Conservation (phyloP, 2,329 filamentous ascomycete genomes). For the Epichloe coenophiala region DNA sequence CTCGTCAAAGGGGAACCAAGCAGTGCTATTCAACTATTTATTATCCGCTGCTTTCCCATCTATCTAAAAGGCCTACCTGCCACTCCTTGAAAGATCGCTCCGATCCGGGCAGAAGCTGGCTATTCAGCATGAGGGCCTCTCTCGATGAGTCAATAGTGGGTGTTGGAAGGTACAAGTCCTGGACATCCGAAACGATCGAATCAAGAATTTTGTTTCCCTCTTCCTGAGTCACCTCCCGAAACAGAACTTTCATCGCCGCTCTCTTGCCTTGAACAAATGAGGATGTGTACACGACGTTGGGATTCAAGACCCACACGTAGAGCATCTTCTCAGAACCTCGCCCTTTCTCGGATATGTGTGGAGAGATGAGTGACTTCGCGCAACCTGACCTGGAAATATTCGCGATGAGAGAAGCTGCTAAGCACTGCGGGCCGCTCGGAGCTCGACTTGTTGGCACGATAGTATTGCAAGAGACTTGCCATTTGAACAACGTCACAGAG, state of each 20-base stretch:
- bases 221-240: conserved; percentile 25
- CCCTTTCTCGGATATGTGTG: conserved; percentile 8
- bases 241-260: conserved; percentile 40
- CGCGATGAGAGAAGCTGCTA: conserved; percentile 38
- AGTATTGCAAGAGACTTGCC: conserved; percentile 34
- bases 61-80: conserved; percentile 49
- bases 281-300: conserved; percentile 38
- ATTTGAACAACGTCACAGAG: conserved; percentile 43
- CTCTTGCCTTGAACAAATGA: conserved; percentile 17
- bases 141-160: conserved; percentile 33
- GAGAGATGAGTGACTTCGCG: conserved; percentile 40
- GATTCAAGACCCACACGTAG: conserved; percentile 43
- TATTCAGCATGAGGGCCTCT: conserved; percentile 32
- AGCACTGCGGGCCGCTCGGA: conserved; percentile 34
- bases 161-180: conserved; percentile 42
- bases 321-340: conserved; percentile 17
- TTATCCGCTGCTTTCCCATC: conserved; percentile 14
- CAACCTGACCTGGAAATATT: conserved; percentile 43
- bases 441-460: conserved; percentile 10
- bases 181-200: conserved; percentile 39
- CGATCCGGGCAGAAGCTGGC: conserved; percentile 35
- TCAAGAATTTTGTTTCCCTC: conserved; percentile 37
- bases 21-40: neutral
- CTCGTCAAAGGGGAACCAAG: too few species aligned
- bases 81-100: conserved; percentile 51